phyloP scores from a whole-genome alignment of 1,284 basidiomycete species.

The Moesziomyces parantarcticus region DNA sequence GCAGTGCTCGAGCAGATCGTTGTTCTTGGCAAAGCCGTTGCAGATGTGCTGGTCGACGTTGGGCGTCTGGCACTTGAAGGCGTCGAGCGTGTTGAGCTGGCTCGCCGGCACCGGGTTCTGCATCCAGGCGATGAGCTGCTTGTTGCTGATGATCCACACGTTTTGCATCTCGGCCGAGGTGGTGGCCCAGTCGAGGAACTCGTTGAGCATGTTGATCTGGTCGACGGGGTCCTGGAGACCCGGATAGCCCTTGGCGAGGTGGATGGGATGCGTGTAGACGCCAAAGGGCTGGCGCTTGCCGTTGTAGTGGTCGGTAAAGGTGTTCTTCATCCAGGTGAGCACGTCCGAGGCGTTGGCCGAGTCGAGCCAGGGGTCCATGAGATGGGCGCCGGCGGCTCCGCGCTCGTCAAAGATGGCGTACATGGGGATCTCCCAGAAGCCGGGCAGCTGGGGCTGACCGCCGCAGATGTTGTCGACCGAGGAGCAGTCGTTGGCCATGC shows the following conservation, averaged over 20 bases:
- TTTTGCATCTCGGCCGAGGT: slow-evolving; percentile 70
- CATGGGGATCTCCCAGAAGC: slow-evolving; percentile 69
- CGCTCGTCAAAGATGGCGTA: slow-evolving; percentile 54
- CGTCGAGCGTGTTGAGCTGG: slow-evolving; percentile 62
- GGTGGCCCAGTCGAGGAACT: slow-evolving; percentile 81
- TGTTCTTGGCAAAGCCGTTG: slow-evolving; percentile 56
- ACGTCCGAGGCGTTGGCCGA: slow-evolving; percentile 69
- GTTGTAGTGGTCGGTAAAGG: slow-evolving; percentile 75
- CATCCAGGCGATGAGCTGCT: slow-evolving; percentile 81
- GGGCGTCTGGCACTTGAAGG: slow-evolving; percentile 60
- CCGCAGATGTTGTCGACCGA: slow-evolving; percentile 73
- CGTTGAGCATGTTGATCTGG: slow-evolving; percentile 74
- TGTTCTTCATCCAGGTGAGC: slow-evolving; percentile 78
- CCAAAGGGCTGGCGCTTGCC: slow-evolving; percentile 82
- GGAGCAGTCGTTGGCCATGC: slow-evolving; percentile 82
- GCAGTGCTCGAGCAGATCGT: slow-evolving; percentile 57
- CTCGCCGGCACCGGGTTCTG: slow-evolving; percentile 73
- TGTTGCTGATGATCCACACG: slow-evolving; percentile 80
- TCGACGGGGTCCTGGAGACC: slow-evolving; percentile 45
- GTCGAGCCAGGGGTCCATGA: slow-evolving; percentile 85
- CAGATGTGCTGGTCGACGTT: slow-evolving; percentile 54
- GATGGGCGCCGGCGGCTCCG: slow-evolving; percentile 67
- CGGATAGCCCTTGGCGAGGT: slow-evolving; percentile 74
- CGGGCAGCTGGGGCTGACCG: slow-evolving; percentile 79
- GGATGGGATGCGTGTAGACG: slow-evolving; percentile 83